Evolutionary conservation across 768 basidiomycete species (phyloP).

Genomic region (Leccinum subgranulosum): DNA sequence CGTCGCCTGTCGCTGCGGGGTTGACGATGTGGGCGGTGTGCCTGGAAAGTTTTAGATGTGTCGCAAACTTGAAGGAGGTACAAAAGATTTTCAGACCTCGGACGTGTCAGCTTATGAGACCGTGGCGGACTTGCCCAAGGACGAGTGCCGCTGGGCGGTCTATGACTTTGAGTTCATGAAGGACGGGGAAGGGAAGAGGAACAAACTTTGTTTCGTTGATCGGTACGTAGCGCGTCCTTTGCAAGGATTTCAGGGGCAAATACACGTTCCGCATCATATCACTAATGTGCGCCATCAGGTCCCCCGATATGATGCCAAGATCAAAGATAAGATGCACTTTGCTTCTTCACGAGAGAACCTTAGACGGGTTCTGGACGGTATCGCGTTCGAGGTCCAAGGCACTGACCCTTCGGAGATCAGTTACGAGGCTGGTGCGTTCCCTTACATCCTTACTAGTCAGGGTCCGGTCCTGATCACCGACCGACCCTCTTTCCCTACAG

Average conservation of each 20-base stretch:
- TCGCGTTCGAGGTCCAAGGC: slow-evolving; percentile 81
- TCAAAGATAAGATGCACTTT: slow-evolving; percentile 92
- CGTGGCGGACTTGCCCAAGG: slow-evolving; percentile 64
- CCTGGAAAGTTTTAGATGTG: slow-evolving; percentile 79
- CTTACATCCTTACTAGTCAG: background rate
- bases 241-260: no score
- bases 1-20: slow-evolving; percentile 82
- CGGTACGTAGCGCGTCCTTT: slow-evolving; percentile 59
- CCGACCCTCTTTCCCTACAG: background rate
- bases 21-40: slow-evolving; percentile 92
- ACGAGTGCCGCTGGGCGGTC: slow-evolving; percentile 80
- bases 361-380: slow-evolving; percentile 67
- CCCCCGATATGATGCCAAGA: slow-evolving; percentile 79
- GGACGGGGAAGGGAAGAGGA: slow-evolving; percentile 57
- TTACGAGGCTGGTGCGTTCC: slow-evolving; percentile 57
- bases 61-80: slow-evolving; percentile 78
- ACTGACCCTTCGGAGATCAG: slow-evolving; percentile 75
- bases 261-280: background rate
- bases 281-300: slow-evolving; percentile 46
- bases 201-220: slow-evolving; percentile 78
- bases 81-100: slow-evolving; percentile 87
- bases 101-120: slow-evolving; percentile 54
- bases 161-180: slow-evolving; percentile 87
- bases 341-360: slow-evolving; percentile 88
- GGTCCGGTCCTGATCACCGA: background rate